Base-by-base conservation (phyloP, 768 basidiomycete species). In the Clitopilus passeckerianus region DNA sequence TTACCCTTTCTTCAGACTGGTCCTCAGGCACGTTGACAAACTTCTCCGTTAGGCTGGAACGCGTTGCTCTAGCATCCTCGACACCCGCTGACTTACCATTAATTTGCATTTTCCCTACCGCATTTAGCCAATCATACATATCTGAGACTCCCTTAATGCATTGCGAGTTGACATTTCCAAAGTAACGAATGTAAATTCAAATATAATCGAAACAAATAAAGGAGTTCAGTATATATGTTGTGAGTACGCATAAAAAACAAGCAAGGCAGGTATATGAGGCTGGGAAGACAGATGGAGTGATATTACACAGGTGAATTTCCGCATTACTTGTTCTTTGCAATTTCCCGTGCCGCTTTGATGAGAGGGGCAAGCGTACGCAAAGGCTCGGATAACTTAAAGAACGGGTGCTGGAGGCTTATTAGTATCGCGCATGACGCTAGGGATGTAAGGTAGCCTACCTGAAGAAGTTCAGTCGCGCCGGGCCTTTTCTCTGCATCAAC, bases 401-500 rank as follows among this genome's bases (percentile, higher is more conserved):
- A 95, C 2, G 88, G 84, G 71, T 95, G 93, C 86, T 93, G 68
- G 68, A 58, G 37, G 60, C 60, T 22, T 54, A 59, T 34, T 57
- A 43, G 34, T 34, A 57, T 34, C 27, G 8, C 58, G 37, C 8
- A 60, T 30, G 23, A 35, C 15, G 16, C 58, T 66, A 20, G 27
- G 60, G 56, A 65, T 57, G 53, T 30, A 4, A 10, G 34, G 24
- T 22, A 34, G 68, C 83, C 61, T 62, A 94, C 93, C 72, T 85
- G 80, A 46, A 97, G 76, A 23, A 97, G 77, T 66, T 89, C 83
- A 1, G 87, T 86, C 1, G 95, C 95, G 54, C 84, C 88, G 0
- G 95, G 96, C 59, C 97, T 82, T 74, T 91, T 94, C 70, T 98
- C 95, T 14, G 92, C 90, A 66, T 98, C 95, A 16, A 98, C 97